Evolutionary conservation across 2,329 filamentous ascomycete species (phyloP).

Genomic region (Amauroascus verrucosus): DNA sequence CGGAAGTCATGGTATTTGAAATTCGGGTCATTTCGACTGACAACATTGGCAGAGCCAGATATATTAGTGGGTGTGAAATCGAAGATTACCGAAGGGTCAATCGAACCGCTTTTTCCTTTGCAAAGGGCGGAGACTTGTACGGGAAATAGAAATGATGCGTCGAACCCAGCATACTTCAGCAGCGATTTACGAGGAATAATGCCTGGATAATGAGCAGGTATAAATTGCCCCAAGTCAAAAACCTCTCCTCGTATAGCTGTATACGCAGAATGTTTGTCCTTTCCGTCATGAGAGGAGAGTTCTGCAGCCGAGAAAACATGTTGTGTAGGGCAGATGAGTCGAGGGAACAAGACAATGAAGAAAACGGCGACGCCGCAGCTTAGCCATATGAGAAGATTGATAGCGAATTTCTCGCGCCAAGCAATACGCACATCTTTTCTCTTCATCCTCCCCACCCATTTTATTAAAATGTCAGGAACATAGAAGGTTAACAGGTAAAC

Average conservation of each 20-base stretch:
- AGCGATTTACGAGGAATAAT: constrained; percentile 53
- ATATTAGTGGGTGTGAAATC: constrained; percentile 73
- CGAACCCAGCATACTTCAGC: constrained; percentile 71
- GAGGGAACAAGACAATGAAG: constrained; percentile 81
- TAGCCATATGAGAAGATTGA: constrained; percentile 96
- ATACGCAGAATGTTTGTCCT: constrained; percentile 54
- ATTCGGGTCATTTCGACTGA: constrained; percentile 61
- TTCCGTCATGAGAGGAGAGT: constrained; percentile 62
- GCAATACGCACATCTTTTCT: constrained; percentile 86
- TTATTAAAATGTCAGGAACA: constrained; percentile 74
- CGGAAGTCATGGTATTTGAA: constrained; percentile 87
- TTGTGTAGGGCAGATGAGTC: constrained; percentile 82
- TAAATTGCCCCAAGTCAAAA: constrained; percentile 67
- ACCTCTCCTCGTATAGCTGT: constrained; percentile 81
- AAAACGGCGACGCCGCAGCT: constrained; percentile 68
- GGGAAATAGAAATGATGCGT: constrained; percentile 83
- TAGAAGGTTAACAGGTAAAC: constrained; percentile 79
- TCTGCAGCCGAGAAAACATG: constrained; percentile 74
- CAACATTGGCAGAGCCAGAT: constrained; percentile 54
- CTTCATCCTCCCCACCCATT: constrained; percentile 68
- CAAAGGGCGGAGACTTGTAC: constrained; percentile 90
- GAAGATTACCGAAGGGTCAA: constrained; percentile 65
- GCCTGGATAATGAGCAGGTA: constrained; percentile 66
- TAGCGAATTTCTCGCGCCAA: constrained; percentile 95
- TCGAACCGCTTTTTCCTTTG: constrained; percentile 52